Evolutionary conservation across 2,329 filamentous ascomycete genomes (phyloP), one percentile per base, ranked within the genome.

Genomic region (Zopfia rhizophila): DNA sequence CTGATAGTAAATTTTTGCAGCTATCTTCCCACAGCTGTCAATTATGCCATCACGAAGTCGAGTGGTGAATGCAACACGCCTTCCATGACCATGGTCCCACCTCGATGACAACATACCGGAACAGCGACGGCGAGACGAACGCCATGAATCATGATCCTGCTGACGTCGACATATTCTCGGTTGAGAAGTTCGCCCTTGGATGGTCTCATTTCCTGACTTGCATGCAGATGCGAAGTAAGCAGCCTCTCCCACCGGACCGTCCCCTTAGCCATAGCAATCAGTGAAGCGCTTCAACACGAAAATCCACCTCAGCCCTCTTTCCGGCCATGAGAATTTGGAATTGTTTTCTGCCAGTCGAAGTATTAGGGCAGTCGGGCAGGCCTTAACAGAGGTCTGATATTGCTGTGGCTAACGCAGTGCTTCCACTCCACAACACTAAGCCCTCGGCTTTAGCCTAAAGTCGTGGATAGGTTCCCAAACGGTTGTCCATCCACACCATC

Each of bases 381-480:
- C 49, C 60, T 62, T 62, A 66, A 31, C 37, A 53, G 41, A 48
- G 8, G 29, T 53, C 45, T 53, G 29, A 21, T 66, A 65, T 59
- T 55, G 38, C 36, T 56, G 53, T 56, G 57, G 55, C 54, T 59
- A 45, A 58, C 59, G 42, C 51, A 48, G 17, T 16, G 29, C 30
- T 24, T 36, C 29, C 35, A 33, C 35, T 49, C 38, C n/a, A 8
- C 24, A 27, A 27, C 39, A 53, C 50, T 51, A 61, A 61, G 49
- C 37, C 53, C 41, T 45, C 39, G 32, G 53, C 7, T 56, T 67
- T 61, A 65, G 63, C 51, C 57, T 64, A 63, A 68, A 63, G 3
- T 7, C 37, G 16, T 40, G 28, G 44, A 36, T 30, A 24, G 32
- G 45, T 44, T 41, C 43, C 32, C 53, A 63, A 64, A 60, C 47